Percentiles rank a stretch among this genome's conserved stretches.
Conservation (phyloP, 2,329 filamentous ascomycete species). For the Diaporthe longicolla region DNA sequence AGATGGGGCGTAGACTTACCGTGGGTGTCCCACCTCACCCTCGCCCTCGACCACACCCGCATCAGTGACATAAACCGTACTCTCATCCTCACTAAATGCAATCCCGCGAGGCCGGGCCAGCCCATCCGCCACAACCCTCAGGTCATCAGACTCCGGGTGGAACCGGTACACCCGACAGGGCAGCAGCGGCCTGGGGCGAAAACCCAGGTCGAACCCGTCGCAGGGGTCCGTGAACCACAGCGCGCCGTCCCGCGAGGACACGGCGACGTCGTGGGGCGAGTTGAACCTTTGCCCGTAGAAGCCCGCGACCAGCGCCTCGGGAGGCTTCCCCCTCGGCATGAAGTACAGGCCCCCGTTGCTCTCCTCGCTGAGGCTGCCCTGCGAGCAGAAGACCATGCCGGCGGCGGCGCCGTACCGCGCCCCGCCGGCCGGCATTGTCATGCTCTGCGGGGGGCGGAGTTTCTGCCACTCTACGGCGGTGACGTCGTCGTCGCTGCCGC, state of each 20-base stretch:
- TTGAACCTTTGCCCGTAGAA: conserved; percentile 64
- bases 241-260: conserved; percentile 53
- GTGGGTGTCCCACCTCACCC: conserved; percentile 48
- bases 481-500: conserved; percentile 47
- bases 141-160: conserved; percentile 55
- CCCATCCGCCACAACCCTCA: conserved; percentile 63
- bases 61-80: conserved; percentile 61
- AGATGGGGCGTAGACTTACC: conserved; percentile 44
- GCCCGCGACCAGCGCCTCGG: conserved; percentile 55
- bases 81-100: conserved; percentile 55
- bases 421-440: conserved; percentile 73
- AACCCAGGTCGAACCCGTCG: conserved; percentile 60
- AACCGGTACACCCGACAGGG: conserved; percentile 65
- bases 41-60: conserved; percentile 50
- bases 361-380: conserved; percentile 42
- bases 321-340: conserved; percentile 52
- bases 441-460: conserved; percentile 57
- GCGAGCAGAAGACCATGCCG: conserved; percentile 47
- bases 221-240: conserved; percentile 66
- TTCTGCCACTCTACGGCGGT: conserved; percentile 56
- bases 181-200: conserved; percentile 59
- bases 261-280: conserved; percentile 59
- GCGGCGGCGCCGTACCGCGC: conserved; percentile 66
- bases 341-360: conserved; percentile 55
- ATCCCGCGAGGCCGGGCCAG: conserved; percentile 60